Base-by-base conservation (phyloP, 345 rosid species). In the Citrus maxima region DNA sequence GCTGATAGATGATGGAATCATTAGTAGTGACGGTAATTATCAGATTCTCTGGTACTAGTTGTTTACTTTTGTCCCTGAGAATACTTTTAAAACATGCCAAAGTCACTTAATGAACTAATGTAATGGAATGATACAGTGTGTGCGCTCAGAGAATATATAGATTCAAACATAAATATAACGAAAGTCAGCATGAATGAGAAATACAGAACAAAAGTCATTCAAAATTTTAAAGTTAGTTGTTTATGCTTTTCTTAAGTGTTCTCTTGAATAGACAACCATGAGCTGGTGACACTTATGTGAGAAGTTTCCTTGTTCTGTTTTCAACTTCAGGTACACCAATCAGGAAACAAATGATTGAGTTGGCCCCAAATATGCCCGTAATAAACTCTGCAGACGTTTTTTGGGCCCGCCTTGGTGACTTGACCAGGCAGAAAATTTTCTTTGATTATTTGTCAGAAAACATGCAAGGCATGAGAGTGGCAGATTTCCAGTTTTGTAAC, bases 1-100 rank as follows among this genome's bases (percentile, higher is more conserved):
- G 77, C 37, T 86, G 42, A 70, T 88, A 54, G 79, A 83, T 22
- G 88, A 87, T 77, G 90, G 87, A 69, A 54, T 85, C 58, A 85
- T 88, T 16, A 87, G 85, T 24, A 56, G 70, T 7, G 78, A 85
- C 22, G 91, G 89, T 85, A 72, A 51, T 42, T 10, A 55, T 55
- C 21, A 79, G 58, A 14, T n/a, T 4, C 25, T 25, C 40, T 21
- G 19, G 13, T 2, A 62, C 13, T 27, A 62, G 16, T 27, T 62
- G 2, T 25, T 62, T 19, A 21, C 7, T 6, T 58, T 55, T 55
- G 49, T 42, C 49, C 59, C n/a, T 5, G n/a, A 55, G 60, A 16
- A 19, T 9, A 19, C 21, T 55, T 55, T 22, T 55, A 0, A 55
- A 16, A 22, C 60, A 19, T 55, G 60, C 10, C 60, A 21, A 55